Evolutionary conservation across 2,329 filamentous ascomycete genomes (phyloP), one percentile per base, ranked within the genome.

Genomic region (Lomentospora prolificans): DNA sequence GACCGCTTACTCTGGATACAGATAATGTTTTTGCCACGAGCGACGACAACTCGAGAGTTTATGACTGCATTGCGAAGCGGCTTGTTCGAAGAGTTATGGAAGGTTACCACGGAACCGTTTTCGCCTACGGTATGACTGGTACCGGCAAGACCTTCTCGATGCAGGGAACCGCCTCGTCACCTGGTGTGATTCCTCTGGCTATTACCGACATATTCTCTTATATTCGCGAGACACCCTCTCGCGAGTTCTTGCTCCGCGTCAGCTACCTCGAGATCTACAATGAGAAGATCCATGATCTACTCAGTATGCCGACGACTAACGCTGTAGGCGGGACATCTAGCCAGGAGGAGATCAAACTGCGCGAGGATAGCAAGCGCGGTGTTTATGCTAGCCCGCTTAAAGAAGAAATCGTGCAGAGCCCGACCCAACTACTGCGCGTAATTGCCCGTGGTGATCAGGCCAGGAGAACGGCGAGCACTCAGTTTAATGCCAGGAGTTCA

Each of bases 181-280:
- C 94, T 1, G 94, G 94, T 73, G 94, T 99, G 27, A 99, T 99
- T 56, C 94, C 94, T 5, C 77, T 97, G 39, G 94, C 94, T 39
- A 97, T 99, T 63, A 97, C 94, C 60, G 94, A 99, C 67, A 99
- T 99, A 54, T 99, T 99, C 70, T 97, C 94, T 0, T 99, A 96
- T 69, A 99, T 99, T 62, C 86, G 94, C 57, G 94, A 99, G 72
- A 97, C 94, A 1, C 94, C 94, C 0, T 89, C 90, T 33, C 82
- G 94, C 58, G 94, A 99, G 66, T 99, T 99, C 62, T 72, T 99
- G 57, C 79, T 99, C 57, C 86, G 94, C 60, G 94, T 99, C 66
- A 97, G 92, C 75, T 99, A 99, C 67, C 78, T 99, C 60, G 94
- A 99, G 73, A 99, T 99, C 59, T 99, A 99, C 73, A 99, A 99